phyloP scores from a whole-genome alignment of 768 basidiomycete genomes.

The Boletus bicolor region DNA sequence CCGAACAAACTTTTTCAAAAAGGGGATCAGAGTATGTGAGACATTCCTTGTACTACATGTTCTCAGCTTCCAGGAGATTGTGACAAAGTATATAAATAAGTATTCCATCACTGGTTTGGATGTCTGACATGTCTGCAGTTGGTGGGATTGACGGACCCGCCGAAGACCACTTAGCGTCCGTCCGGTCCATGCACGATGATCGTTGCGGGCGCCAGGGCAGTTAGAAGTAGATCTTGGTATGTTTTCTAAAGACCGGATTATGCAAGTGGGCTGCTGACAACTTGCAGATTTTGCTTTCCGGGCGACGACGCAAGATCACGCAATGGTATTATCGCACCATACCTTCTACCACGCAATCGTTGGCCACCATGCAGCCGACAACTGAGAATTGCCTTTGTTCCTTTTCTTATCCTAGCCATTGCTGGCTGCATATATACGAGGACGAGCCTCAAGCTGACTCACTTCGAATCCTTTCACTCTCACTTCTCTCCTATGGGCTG shows the following conservation, averaged over 20 bases:
- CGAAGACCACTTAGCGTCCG: neutral
- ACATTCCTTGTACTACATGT: neutral
- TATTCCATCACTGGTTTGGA: neutral
- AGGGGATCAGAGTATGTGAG: neutral
- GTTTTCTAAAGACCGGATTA: neutral
- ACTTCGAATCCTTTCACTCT: neutral
- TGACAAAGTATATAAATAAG: neutral
- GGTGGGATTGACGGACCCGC: neutral
- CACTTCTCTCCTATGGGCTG: constrained; percentile 18
- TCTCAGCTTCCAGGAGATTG: neutral
- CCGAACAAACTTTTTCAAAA: too few species aligned
- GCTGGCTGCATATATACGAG: constrained; percentile 9
- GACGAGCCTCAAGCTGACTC: neutral
- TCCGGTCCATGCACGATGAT: neutral
- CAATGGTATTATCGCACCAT: constrained; percentile 24
- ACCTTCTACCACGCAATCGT: neutral
- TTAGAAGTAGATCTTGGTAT: neutral
- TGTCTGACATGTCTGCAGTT: constrained; percentile 5
- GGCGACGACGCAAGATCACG: constrained; percentile 33
- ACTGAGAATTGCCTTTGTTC: neutral
- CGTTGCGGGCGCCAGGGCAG: too few species aligned
- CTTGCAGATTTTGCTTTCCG: constrained; percentile 7
- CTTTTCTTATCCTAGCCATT: neutral
- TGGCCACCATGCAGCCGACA: neutral
- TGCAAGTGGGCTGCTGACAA: constrained; percentile 1